Conservation (phyloP, 768 basidiomycete species). For the Auricularia auricula-judae region DNA sequence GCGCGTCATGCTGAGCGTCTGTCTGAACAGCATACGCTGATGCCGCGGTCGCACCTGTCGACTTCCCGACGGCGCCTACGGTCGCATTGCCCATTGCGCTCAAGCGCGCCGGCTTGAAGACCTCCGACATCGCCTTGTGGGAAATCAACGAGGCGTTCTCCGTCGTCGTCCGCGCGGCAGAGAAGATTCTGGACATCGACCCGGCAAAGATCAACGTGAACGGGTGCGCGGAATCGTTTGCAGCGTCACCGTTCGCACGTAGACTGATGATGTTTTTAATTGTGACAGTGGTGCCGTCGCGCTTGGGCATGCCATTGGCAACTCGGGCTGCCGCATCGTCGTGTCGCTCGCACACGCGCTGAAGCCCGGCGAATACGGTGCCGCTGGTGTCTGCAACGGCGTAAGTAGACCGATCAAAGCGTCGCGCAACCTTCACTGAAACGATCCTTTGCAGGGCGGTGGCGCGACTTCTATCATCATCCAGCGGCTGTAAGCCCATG, state of each 20-base stretch:
- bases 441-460: conserved; percentile 52
- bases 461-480: conserved; percentile 86
- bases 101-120: conserved; percentile 70
- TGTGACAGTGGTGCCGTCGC: conserved; percentile 81
- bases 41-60: conserved; percentile 90
- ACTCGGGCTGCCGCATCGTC: conserved; percentile 88
- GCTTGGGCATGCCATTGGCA: conserved; percentile 92
- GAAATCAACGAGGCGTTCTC: conserved; percentile 99
- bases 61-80: conserved; percentile 94
- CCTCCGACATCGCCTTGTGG: conserved; percentile 80
- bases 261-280: not conserved
- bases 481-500: conserved; percentile 56
- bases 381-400: conserved; percentile 94
- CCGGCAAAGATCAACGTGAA: conserved; percentile 83
- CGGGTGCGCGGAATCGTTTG: conserved; percentile 41
- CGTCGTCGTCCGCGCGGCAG: conserved; percentile 81
- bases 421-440: not conserved
- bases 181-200: conserved; percentile 78
- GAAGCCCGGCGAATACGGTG: conserved; percentile 86
- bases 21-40: conserved; percentile 75
- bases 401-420: conserved; percentile 37
- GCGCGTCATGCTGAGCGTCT: conserved; percentile 6
- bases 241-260: conserved; percentile 2
- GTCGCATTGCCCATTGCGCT: conserved; percentile 83
- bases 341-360: conserved; percentile 89